Conservation (phyloP, 202 grass and related monocot genomes). For the Zizania palustris region DNA sequence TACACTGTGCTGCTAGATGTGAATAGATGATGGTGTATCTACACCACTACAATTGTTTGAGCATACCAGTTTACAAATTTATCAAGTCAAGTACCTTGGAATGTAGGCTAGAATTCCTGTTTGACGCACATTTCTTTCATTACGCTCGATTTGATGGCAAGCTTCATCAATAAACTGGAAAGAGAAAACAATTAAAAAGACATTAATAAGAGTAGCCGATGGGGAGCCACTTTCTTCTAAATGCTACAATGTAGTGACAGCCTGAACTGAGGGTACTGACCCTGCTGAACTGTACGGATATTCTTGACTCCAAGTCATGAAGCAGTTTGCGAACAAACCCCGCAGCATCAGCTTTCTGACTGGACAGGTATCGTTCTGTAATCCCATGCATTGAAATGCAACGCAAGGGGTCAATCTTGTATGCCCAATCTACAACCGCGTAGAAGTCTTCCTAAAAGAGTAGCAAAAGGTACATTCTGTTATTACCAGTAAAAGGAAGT, state of each 20-base stretch:
- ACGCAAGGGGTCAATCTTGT: conserved; percentile 96
- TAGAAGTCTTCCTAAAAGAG: conserved; percentile 90
- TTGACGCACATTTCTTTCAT: conserved; percentile 92
- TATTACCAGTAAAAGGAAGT: conserved; percentile 21
- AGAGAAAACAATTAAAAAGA: conserved; percentile 32
- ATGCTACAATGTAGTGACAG: conserved; percentile 1
- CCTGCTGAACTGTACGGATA: conserved; percentile 89
- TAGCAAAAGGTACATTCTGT: conserved; percentile 23
- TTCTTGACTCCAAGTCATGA: conserved; percentile 95
- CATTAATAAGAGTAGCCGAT: conserved; percentile 28
- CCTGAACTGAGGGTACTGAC: conserved; percentile 57
- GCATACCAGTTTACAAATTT: conserved; percentile 23
- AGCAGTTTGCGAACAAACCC: conserved; percentile 97
- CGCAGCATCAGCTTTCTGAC: conserved; percentile 98
- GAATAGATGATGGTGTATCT: conserved; percentile 2
- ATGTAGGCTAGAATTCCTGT: conserved; percentile 87
- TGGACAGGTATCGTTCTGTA: conserved; percentile 96
- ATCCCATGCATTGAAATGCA: conserved; percentile 99
- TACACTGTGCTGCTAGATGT: conserved; percentile 14
- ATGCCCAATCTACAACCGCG: conserved; percentile 97
- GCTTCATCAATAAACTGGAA: conserved; percentile 99
- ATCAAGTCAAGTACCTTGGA: conserved; percentile 72
- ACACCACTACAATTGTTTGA: neutral
- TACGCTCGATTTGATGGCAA: conserved; percentile 97
- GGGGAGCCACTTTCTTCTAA: conserved; percentile 28